Conservation (phyloP, 1,139 yeast species). For the Yamadazyma taylorii region DNA sequence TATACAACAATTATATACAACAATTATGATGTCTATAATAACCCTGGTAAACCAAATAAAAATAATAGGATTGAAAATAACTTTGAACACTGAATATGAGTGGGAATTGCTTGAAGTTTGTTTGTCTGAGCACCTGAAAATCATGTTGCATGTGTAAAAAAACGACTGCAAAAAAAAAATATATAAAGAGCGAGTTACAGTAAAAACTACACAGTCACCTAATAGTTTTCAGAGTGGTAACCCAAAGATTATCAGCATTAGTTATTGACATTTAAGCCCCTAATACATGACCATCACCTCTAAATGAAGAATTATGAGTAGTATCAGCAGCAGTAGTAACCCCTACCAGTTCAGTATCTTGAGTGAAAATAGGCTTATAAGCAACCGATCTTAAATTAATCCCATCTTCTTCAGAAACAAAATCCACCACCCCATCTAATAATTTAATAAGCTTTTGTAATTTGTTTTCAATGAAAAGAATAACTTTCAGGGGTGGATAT, state of each 20-base stretch:
- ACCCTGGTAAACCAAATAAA: too few species aligned
- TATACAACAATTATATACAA: too few species aligned
- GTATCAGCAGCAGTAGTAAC: constrained; percentile 7
- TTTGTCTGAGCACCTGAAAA: too few species aligned
- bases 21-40: too few species aligned
- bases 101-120: too few species aligned
- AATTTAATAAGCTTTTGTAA: constrained; percentile 48
- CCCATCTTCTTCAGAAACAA: constrained; percentile 57
- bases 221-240: too few species aligned
- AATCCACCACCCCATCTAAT: constrained; percentile 55
- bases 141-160: too few species aligned
- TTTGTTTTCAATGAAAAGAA: constrained; percentile 65
- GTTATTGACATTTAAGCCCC: constrained; percentile 18
- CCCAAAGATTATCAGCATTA: neutral
- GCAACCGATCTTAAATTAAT: constrained; percentile 40
- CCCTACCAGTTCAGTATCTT: constrained; percentile 24
- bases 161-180: too few species aligned
- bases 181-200: too few species aligned
- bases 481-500: constrained; percentile 65
- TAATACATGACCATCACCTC: constrained; percentile 36
- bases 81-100: too few species aligned
- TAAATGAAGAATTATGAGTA: constrained; percentile 16
- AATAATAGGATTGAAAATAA: too few species aligned
- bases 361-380: constrained; percentile 33
- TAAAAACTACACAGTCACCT: too few species aligned